Percentiles rank a stretch among this genome's conserved stretches.
These are phyloP conservation scores for Annulohypoxylon maeteangense DNA, from an alignment of 495 filamentous ascomycete genomes.

Conservation along the genomic window DNA sequence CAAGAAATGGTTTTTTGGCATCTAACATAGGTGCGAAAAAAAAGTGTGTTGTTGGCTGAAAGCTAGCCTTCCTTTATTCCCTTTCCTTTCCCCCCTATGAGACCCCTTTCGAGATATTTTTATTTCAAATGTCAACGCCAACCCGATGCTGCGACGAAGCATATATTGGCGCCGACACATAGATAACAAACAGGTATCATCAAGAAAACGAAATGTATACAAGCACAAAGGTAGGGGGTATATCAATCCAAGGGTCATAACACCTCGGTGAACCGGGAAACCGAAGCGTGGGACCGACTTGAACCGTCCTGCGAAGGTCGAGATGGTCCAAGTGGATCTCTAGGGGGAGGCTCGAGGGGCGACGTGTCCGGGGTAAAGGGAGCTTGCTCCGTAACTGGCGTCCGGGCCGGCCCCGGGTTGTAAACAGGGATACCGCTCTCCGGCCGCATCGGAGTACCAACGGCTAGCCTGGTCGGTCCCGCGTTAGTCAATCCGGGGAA, in stretches of 20 bases:
- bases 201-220: slow-evolving; percentile 37
- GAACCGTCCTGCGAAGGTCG: slow-evolving; percentile 60
- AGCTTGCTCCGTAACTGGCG: slow-evolving; percentile 53
- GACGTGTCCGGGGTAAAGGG: slow-evolving; percentile 51
- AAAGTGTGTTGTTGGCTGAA: slow-evolving; percentile 3
- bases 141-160: slow-evolving; percentile 36
- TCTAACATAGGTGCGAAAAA: slow-evolving; percentile 32
- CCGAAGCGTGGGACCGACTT: slow-evolving; percentile 49
- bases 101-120: slow-evolving; percentile 27
- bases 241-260: slow-evolving; percentile 52
- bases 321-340: slow-evolving; percentile 57
- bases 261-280: slow-evolving; percentile 64
- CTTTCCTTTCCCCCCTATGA: slow-evolving; percentile 8
- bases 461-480: slow-evolving; percentile 48
- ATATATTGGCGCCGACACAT: slow-evolving; percentile 20
- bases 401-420: slow-evolving; percentile 57
- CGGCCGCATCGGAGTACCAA: slow-evolving; percentile 61
- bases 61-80: slow-evolving; percentile 8
- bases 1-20: slow-evolving; percentile 38
- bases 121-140: slow-evolving; percentile 39
- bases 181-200: slow-evolving; percentile 44
- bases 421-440: slow-evolving; percentile 58
- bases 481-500: slow-evolving; percentile 51
- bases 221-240: slow-evolving; percentile 31
- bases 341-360: slow-evolving; percentile 36